Evolutionary conservation across 2,329 filamentous ascomycete genomes (phyloP), one percentile per base, ranked within the genome.

Genomic region (Metarhizium rileyi): DNA sequence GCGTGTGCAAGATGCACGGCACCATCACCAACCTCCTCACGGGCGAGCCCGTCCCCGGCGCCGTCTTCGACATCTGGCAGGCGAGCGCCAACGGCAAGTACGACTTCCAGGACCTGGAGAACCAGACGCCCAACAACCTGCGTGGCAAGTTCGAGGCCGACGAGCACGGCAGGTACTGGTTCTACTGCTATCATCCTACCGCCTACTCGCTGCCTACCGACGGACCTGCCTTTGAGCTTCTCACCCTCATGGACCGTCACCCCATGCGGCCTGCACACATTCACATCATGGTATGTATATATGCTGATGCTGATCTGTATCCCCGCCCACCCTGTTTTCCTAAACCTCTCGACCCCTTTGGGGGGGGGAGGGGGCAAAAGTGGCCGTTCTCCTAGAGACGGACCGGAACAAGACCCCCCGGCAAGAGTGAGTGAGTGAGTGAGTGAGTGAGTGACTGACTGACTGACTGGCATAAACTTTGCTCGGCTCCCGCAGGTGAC

Each of bases 41-140:
- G 51, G 79, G 80, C 61, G 76, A 78, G 68, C 80, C 80, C 53
- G 82, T 89, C 59, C 75, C 75, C 49, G 72, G 74, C 59, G 84
- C 84, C 57, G 81, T 86, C 55, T 80, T 89, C 59, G 86, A 89
- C 63, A 84, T 88, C 71, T 89, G 85, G 85, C 83, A 89, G 64
- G 84, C 85, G 46, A 84, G 78, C 56, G 74, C 82, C 65, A 88
- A 87, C 70, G 84, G 84, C 65, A 81, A 83, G 63, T 88, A 88
- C 72, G 83, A 87, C 62, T 81, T 85, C 74, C 83, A 86, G 67
- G 85, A 88, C 66, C 83, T 83, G 0, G 76, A 82, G 50, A 81
- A 80, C 69, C 84, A 87, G 72, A 69, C 70, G 46, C 78, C 80
- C 62, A 85, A 87, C 76, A 89, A 89, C 73, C 74, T 88, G 40